phyloP scores from a whole-genome alignment of 805 yeast genomes.

The Geotrichum ghanense region DNA sequence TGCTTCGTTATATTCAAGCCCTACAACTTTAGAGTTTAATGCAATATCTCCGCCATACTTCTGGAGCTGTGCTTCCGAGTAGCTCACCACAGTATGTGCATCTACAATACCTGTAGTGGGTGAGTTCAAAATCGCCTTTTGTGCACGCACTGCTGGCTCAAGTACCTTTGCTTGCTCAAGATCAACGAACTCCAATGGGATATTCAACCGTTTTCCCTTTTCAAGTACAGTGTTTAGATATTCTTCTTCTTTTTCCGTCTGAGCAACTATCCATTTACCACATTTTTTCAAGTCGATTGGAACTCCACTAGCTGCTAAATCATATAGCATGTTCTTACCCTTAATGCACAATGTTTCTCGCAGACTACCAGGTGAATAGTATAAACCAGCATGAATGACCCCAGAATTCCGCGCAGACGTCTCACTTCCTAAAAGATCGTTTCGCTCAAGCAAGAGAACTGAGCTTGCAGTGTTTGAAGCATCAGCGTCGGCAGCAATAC shows the following conservation, averaged over 20 bases:
- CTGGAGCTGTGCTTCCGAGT: conserved; percentile 42
- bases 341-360: conserved; percentile 60
- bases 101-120: conserved; percentile 80
- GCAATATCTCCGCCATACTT: conserved; percentile 54
- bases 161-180: conserved; percentile 31
- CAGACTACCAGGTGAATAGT: conserved; percentile 59
- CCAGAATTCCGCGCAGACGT: conserved; percentile 87
- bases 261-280: conserved; percentile 82
- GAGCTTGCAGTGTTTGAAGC: conserved; percentile 20
- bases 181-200: conserved; percentile 48
- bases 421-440: conserved; percentile 57
- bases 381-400: conserved; percentile 85
- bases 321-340: conserved; percentile 63
- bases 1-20: conserved; percentile 17
- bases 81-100: conserved; percentile 66
- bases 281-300: conserved; percentile 47
- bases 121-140: conserved; percentile 50
- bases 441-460: conserved; percentile 61
- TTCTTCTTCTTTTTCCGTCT: conserved; percentile 48
- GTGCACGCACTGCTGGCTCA: conserved; percentile 62
- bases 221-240: conserved; percentile 43
- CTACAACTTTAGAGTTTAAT: conserved; percentile 45
- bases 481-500: conserved; percentile 36
- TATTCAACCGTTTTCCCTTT: conserved; percentile 39
- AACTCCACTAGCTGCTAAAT: conserved; percentile 31